Base-by-base conservation (phyloP, 441 rosid genomes). In the Geranium incanum region DNA sequence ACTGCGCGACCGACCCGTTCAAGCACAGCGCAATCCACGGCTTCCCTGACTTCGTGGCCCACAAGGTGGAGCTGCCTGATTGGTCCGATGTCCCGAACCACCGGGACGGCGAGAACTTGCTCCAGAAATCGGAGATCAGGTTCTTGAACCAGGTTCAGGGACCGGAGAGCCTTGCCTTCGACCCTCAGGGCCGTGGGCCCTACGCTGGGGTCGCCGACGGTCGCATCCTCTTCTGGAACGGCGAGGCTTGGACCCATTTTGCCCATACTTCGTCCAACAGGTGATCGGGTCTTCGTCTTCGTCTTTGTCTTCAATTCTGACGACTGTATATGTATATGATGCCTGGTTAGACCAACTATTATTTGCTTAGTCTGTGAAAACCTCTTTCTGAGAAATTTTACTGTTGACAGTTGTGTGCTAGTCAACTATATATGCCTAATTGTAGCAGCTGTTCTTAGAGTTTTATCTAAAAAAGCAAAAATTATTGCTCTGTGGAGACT, bases 141-240 rank as follows among this genome's bases (percentile, higher is more conserved):
- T 93, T 93, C 76, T 64, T 78, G 76, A 80, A 86, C 78, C 86
- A 93, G 52, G 57, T 91, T 74, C 98, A 93, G 76, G 98, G 98
- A 16, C 98, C 97, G 1, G 98, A 93, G 82, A 93, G 98, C 79
- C 48, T 93, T 63, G 90, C 89, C 3, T 93, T 93, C 74, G 96
- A 93, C 71, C 87, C 89, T 12, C 89, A 71, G 28, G 97, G 97
- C 38, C 90, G 96, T 13, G 98, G 98, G 6, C 97, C 97, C 9
- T 93, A 93, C 69, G 85, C 96, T 0, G 98, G 98, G 28, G 85
- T 91, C 43, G 98, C 97, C 66, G 97, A 91, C 77, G 98, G 98
- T 4, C 81, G 97, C 43, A 73, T 93, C 45, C 55, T 93, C 68
- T 87, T 91, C 71, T 87, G 94, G 94, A 75, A 91, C 71, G 97